Evolutionary conservation across 2,329 filamentous ascomycete genomes (phyloP).

Genomic region (Aureobasidium vineae): DNA sequence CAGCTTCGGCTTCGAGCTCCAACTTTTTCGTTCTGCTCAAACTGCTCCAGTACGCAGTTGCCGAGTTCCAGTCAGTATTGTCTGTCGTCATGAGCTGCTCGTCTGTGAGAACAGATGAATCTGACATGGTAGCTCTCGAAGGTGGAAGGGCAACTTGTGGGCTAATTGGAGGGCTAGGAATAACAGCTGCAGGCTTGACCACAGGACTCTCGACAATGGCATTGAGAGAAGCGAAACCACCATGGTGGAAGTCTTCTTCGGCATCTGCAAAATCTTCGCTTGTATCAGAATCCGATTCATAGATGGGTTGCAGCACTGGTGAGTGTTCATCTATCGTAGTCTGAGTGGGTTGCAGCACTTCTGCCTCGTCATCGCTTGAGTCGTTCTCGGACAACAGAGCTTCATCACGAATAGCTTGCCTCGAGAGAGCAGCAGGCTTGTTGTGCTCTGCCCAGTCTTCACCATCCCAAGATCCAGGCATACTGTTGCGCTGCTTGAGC

Average conservation of each 20-base stretch:
- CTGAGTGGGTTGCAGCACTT: background rate
- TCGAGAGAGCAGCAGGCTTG: background rate
- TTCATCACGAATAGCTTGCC: constrained; percentile 4
- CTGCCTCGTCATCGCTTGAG: constrained; percentile 25
- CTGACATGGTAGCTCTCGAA: constrained; percentile 6
- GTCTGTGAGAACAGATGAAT: constrained; percentile 18
- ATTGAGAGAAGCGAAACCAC: constrained; percentile 70
- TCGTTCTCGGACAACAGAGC: constrained; percentile 12
- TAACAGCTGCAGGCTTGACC: constrained; percentile 27
- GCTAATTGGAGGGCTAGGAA: constrained; percentile 32
- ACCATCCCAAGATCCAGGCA: constrained; percentile 28
- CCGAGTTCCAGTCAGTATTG: constrained; percentile 61
- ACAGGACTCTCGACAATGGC: constrained; percentile 65
- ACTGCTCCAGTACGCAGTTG: constrained; percentile 68
- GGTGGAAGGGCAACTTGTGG: constrained; percentile 30
- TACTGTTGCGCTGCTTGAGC: constrained; percentile 18
- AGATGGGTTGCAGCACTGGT: constrained; percentile 24
- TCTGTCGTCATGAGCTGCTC: constrained; percentile 34
- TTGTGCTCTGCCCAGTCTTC: constrained; percentile 1
- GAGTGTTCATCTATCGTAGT: background rate
- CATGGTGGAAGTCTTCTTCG: constrained; percentile 66
- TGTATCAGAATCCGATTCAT: constrained; percentile 42
- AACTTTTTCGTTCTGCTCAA: constrained; percentile 62
- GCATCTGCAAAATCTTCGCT: constrained; percentile 72
- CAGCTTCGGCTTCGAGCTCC: constrained; percentile 59